Percentiles rank a stretch among this genome's conserved stretches.
phyloP scores from a whole-genome alignment of 2,329 filamentous ascomycete genomes.

The Microascus cirrosus region DNA sequence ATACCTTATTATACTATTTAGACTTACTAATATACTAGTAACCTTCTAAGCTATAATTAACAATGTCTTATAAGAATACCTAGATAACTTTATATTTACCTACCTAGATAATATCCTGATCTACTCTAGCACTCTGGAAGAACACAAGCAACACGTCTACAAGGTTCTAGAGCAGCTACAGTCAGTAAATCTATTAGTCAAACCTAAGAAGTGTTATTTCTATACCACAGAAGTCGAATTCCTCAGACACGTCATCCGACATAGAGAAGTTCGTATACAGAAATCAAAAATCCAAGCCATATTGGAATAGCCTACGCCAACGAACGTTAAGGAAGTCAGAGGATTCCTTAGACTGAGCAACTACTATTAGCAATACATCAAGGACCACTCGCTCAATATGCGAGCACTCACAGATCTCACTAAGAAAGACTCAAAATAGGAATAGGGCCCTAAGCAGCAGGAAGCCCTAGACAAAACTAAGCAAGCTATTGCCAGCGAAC shows the following conservation, averaged over 20 bases:
- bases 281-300: conserved; percentile 10
- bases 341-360: conserved; percentile 7
- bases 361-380: conserved; percentile 4
- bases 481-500: no score
- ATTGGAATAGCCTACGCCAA: conserved; percentile 5
- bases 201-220: not conserved
- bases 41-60: conserved; percentile 9
- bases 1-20: conserved; percentile 9
- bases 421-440: not conserved
- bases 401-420: not conserved
- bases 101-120: conserved; percentile 10
- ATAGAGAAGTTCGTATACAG: not conserved
- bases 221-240: not conserved
- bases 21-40: conserved; percentile 7
- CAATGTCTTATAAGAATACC: conserved; percentile 2
- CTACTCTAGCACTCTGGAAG: conserved; percentile 5
- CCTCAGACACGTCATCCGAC: not conserved
- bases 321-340: conserved; percentile 13
- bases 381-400: not conserved
- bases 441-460: not conserved
- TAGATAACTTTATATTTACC: conserved; percentile 7
- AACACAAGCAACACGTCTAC: conserved; percentile 5
- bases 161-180: not conserved
- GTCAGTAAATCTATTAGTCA: not conserved
- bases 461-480: not conserved